These are phyloP conservation scores for Aspergillus bombycis DNA, from an alignment of 2,329 filamentous ascomycete genomes.

Conservation along the genomic window DNA sequence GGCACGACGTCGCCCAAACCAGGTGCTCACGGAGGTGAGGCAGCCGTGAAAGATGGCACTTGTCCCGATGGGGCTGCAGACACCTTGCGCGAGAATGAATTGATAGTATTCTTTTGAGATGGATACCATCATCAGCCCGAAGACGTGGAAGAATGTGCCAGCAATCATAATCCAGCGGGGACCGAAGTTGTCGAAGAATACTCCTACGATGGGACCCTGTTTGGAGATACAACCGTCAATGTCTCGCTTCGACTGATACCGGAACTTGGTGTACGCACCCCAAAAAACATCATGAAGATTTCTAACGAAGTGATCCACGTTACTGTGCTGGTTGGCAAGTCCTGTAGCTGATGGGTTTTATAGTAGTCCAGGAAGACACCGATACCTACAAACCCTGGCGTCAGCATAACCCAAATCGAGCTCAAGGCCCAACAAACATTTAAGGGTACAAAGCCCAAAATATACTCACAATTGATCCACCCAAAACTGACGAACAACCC, in stretches of 20 bases:
- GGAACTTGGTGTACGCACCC: constrained; percentile 2
- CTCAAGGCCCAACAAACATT: constrained; percentile 22
- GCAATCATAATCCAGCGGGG: constrained; percentile 56
- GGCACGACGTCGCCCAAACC: constrained; percentile 56
- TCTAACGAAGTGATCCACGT: constrained; percentile 13
- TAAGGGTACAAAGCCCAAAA: constrained; percentile 32
- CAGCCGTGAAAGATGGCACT: constrained; percentile 12
- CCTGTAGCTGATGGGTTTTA: constrained; percentile 3
- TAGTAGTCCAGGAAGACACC: constrained; percentile 9
- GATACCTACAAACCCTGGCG: neutral
- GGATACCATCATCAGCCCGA: constrained; percentile 59
- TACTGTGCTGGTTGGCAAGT: constrained; percentile 5
- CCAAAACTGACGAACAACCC: constrained; percentile 55
- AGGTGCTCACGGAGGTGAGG: constrained; percentile 41
- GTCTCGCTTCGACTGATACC: neutral
- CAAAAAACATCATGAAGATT: constrained; percentile 11
- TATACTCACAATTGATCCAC: constrained; percentile 51
- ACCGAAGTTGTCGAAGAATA: constrained; percentile 64
- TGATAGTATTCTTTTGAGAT: constrained; percentile 56
- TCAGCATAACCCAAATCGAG: neutral
- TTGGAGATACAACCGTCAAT: constrained; percentile 27
- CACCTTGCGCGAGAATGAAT: constrained; percentile 55
- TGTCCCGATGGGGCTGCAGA: constrained; percentile 54
- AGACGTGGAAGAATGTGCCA: constrained; percentile 56
- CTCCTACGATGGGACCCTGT: constrained; percentile 54